Percentiles rank a stretch among this genome's conserved stretches.
These are phyloP conservation scores for Penicillium canariense DNA, from an alignment of 495 filamentous ascomycete genomes.

Conservation along the genomic window DNA sequence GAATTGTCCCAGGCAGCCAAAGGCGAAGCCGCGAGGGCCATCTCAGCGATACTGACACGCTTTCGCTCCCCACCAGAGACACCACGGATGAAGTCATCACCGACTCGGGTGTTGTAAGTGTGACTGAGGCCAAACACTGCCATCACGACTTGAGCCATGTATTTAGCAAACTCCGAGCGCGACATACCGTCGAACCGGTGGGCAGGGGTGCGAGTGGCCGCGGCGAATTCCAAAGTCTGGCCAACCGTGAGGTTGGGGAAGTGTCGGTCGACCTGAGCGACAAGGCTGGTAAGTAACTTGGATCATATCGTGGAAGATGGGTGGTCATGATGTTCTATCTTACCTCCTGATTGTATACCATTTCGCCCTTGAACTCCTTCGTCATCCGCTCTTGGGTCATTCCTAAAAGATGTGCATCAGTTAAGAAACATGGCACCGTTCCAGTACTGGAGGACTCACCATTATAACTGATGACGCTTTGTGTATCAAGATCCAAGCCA, in stretches of 20 bases:
- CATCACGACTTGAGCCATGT: slow-evolving; percentile 53
- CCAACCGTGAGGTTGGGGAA: slow-evolving; percentile 63
- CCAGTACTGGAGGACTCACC: slow-evolving; percentile 16
- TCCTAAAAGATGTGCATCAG: not conserved
- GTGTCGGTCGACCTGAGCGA: slow-evolving; percentile 50
- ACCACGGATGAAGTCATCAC: slow-evolving; percentile 53
- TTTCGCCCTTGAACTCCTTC: slow-evolving; percentile 55
- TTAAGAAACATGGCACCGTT: not conserved
- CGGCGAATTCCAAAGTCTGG: slow-evolving; percentile 60
- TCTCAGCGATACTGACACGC: slow-evolving; percentile 52
- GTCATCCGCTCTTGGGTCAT: slow-evolving; percentile 25
- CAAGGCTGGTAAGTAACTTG: not conserved
- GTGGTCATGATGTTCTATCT: not conserved
- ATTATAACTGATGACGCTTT: slow-evolving; percentile 47
- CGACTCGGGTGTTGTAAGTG: slow-evolving; percentile 48
- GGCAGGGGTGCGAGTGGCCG: slow-evolving; percentile 43
- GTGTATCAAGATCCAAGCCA: slow-evolving; percentile 34
- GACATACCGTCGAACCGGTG: slow-evolving; percentile 44
- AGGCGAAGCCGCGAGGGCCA: slow-evolving; percentile 65
- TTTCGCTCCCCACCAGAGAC: slow-evolving; percentile 86
- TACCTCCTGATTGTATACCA: slow-evolving; percentile 58
- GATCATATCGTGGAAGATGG: not conserved
- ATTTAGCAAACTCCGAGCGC: slow-evolving; percentile 36
- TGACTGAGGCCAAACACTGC: slow-evolving; percentile 58
- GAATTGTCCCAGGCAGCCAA: slow-evolving; percentile 81